Conservation (phyloP, 805 yeast species). For the Wickerhamomyces bisporus region DNA sequence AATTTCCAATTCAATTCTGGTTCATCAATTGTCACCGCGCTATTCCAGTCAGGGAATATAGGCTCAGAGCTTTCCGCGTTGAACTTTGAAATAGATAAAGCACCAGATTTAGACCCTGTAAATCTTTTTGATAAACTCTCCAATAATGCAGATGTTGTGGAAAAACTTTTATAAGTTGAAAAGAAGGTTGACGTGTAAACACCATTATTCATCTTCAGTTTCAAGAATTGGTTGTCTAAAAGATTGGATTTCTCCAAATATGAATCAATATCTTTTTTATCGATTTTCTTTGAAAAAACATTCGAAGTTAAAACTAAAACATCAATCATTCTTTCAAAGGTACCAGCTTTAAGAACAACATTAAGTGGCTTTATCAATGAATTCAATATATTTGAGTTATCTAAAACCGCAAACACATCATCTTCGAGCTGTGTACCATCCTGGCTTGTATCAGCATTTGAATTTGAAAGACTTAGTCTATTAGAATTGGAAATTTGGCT, state of each 20-base stretch:
- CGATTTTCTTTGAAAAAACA: conserved; percentile 44
- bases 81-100: conserved; percentile 42
- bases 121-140: conserved; percentile 51
- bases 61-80: conserved; percentile 14
- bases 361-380: conserved; percentile 25
- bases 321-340: conserved; percentile 73
- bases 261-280: conserved; percentile 36
- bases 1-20: conserved; percentile 56
- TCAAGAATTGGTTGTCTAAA: conserved; percentile 35
- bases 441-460: conserved; percentile 1
- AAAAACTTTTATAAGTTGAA: conserved; percentile 63
- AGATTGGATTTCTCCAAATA: conserved; percentile 30
- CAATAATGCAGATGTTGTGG: conserved; percentile 49
- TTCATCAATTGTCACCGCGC: conserved; percentile 29
- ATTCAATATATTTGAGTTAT: conserved; percentile 21
- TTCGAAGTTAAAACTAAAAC: conserved; percentile 67
- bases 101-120: conserved; percentile 57
- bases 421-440: conserved; percentile 10
- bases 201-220: conserved; percentile 57
- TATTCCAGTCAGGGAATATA: conserved; percentile 57
- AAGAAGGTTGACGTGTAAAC: conserved; percentile 63
- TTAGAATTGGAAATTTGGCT: conserved; percentile 30
- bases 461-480: conserved; percentile 17
- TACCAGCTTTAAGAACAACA: conserved; percentile 62
- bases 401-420: conserved; percentile 29